Evolutionary conservation across 495 filamentous ascomycete species (phyloP), one percentile per base, ranked within the genome.

Genomic region (Hypoxylon intermedium): DNA sequence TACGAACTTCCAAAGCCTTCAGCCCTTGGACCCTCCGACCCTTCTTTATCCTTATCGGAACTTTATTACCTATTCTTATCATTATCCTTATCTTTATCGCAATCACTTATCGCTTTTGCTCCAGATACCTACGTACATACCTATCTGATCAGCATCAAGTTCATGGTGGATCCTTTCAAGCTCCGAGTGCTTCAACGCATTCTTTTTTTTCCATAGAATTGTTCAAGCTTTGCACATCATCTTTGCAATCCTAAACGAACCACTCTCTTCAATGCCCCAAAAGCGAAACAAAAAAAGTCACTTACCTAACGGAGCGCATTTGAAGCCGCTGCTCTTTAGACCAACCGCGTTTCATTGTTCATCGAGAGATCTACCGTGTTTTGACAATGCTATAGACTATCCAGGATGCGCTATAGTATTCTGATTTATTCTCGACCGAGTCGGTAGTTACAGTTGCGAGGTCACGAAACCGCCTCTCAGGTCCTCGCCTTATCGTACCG

Each of bases 401-500:
- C 42, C 61, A 65, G 55, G 50, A 65, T 65, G 61, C 48, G 46
- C 53, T 3, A 11, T 52, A 49, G 37, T 31, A 30, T 65, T 41
- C 38, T n/a, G 31, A 28, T 42, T 23, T 30, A 53, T 28, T 20
- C 46, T 45, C 55, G 51, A 50, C 61, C 33, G 46, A 18, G 42
- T 60, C 61, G 61, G 43, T 65, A 65, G 50, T 46, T 38, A 54
- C 30, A 45, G 44, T 45, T 36, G 30, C 23, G 43, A 45, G 31
- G 18, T 26, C 21, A 21, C 20, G 36, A 40, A 9, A 16, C 44
- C 38, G 7, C 38, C 18, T 0, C n/a, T 42, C 23, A 7, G 36
- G 9, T 11, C 31, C 15, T 7, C 34, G 9, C 18, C n/a, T 31
- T 19, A 23, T 21, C 26, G 16, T 33, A 7, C 11, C 38, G 36